A percentile compares a stretch with the other conserved stretches of the same genome.
These are phyloP conservation scores for Boletales sp. DNA, from an alignment of 768 basidiomycete genomes.

Conservation along the genomic window DNA sequence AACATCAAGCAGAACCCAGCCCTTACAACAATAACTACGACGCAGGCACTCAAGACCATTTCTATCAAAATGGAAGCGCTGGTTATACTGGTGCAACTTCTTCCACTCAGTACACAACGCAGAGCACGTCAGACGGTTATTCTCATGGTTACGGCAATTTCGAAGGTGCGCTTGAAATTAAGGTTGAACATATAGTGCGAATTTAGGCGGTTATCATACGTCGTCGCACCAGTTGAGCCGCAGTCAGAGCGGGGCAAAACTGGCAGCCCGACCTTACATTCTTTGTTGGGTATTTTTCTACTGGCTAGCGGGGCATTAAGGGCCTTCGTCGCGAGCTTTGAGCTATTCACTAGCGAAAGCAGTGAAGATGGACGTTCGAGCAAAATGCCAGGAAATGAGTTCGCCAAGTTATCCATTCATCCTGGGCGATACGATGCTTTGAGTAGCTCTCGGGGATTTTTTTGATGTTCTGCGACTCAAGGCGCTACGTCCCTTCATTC, in stretches of 20 bases:
- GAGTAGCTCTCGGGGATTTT: slow-evolving; percentile 23
- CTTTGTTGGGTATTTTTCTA: slow-evolving; percentile 20
- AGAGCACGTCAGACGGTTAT: slow-evolving; percentile 44
- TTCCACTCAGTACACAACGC: slow-evolving; percentile 49
- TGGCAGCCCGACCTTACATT: slow-evolving; percentile 31
- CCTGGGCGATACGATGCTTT: slow-evolving; percentile 21
- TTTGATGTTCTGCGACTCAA: slow-evolving; percentile 25
- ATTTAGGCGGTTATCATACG: slow-evolving; percentile 36
- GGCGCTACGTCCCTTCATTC: slow-evolving; percentile 47
- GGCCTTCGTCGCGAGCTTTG: slow-evolving; percentile 41
- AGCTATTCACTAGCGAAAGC: slow-evolving; percentile 48
- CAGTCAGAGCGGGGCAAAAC: slow-evolving; percentile 51
- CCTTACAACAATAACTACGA: slow-evolving; percentile 67
- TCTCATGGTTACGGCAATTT: slow-evolving; percentile 60
- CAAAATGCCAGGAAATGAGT: slow-evolving; percentile 29
- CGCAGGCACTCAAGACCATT: slow-evolving; percentile 49
- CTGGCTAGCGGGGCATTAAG: slow-evolving; percentile 29
- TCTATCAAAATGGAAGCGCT: slow-evolving; percentile 70
- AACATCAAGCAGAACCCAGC: slow-evolving; percentile 58
- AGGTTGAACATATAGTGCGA: slow-evolving; percentile 50
- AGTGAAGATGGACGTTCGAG: slow-evolving; percentile 34
- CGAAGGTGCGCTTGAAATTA: slow-evolving; percentile 86
- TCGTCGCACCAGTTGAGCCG: slow-evolving; percentile 37
- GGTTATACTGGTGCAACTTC: slow-evolving; percentile 49
- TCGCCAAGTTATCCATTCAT: slow-evolving; percentile 17